A percentile compares a stretch with the other conserved stretches of the same genome.
Conservation (phyloP, 2,329 filamentous ascomycete genomes). For the Elsinoe ampelina region DNA sequence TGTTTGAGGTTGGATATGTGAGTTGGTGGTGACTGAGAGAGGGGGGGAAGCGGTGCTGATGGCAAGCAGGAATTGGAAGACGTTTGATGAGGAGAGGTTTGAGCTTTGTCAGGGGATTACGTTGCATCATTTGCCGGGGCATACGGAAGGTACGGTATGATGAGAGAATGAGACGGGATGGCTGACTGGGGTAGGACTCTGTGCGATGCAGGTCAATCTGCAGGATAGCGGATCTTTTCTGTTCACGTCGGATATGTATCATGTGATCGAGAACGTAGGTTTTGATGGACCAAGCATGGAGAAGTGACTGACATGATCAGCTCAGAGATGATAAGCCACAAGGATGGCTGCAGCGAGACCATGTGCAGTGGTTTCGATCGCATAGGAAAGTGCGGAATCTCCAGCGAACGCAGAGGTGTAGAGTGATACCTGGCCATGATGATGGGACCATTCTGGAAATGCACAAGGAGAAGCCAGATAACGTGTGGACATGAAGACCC, state of each 20-base stretch:
- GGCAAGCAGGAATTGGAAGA: conserved; percentile 27
- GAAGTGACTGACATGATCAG: conserved; percentile 17
- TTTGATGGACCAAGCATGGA: not conserved
- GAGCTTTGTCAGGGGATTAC: conserved; percentile 30
- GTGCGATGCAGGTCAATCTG: conserved; percentile 30
- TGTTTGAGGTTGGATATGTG: conserved; percentile 27
- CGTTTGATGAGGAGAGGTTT: conserved; percentile 27
- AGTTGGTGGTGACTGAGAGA: conserved; percentile 6
- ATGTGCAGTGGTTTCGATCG: conserved; percentile 28
- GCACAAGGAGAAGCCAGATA: conserved; percentile 19
- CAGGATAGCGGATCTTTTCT: conserved; percentile 27
- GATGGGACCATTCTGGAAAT: conserved; percentile 25
- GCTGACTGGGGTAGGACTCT: conserved; percentile 18
- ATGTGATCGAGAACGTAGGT: conserved; percentile 29
- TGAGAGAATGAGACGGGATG: too few relatives aligned
- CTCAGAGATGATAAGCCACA: conserved; percentile 29
- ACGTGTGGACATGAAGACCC: conserved; percentile 1
- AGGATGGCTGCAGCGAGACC: conserved; percentile 29
- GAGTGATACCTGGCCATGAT: conserved; percentile 30
- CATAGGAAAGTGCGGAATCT: conserved; percentile 28
- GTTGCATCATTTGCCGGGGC: conserved; percentile 30
- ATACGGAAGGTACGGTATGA: conserved; percentile 23
- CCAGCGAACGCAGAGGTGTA: conserved; percentile 23
- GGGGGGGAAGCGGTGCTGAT: conserved; percentile 1
- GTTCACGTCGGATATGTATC: conserved; percentile 29